These are phyloP conservation scores for Tylopilus orsonianus DNA, from an alignment of 1,284 basidiomycete genomes.

Conservation along the genomic window DNA sequence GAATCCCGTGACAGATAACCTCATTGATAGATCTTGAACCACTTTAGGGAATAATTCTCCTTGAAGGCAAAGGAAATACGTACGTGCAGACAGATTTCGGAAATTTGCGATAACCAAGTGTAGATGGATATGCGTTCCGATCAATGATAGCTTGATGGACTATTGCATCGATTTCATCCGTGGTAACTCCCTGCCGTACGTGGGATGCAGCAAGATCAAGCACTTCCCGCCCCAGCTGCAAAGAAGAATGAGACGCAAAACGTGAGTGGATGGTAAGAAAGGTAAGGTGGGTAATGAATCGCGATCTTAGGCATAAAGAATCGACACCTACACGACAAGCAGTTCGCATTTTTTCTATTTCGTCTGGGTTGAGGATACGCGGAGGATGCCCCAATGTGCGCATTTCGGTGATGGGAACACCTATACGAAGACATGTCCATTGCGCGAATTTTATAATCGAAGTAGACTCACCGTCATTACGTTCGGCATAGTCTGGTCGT, in stretches of 20 bases:
- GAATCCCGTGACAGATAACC: constrained; percentile 96
- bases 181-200: constrained; percentile 89
- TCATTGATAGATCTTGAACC: constrained; percentile 83
- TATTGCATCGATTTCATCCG: constrained; percentile 92
- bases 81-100: constrained; percentile 98
- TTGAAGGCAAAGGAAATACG: constrained; percentile 29
- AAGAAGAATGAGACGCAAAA: constrained; percentile 12
- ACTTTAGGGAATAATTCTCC: constrained; percentile 8
- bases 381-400: constrained; percentile 60
- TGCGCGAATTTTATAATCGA: constrained; percentile 6
- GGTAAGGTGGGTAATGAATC: background rate
- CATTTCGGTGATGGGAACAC: constrained; percentile 61
- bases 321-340: constrained; percentile 64
- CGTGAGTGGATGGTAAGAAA: background rate
- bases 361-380: constrained; percentile 60
- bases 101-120: constrained; percentile 90
- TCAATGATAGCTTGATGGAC: constrained; percentile 95
- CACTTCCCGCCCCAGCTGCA: constrained; percentile 85
- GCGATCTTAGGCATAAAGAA: background rate
- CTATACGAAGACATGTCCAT: constrained; percentile 38
- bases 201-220: constrained; percentile 87
- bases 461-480: constrained; percentile 55
- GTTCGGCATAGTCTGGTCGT: constrained; percentile 72
- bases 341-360: constrained; percentile 78
- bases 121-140: constrained; percentile 90